Conservation (phyloP, 2,329 filamentous ascomycete species). For the Colletotrichum liriopes region DNA sequence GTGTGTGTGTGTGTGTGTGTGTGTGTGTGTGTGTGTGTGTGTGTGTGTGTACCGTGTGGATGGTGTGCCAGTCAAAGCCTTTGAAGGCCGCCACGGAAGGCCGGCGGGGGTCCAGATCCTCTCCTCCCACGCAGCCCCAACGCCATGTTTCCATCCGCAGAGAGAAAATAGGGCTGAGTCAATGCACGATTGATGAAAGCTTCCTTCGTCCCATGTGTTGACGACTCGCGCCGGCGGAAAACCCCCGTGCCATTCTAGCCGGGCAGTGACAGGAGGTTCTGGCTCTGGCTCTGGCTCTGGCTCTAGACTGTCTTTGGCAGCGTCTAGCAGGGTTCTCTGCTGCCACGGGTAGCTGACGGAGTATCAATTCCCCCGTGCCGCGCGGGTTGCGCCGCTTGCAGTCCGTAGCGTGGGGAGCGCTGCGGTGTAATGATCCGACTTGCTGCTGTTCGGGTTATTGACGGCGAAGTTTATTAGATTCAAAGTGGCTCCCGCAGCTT, state of each 20-base stretch:
- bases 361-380: slow-evolving; percentile 36
- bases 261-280: background rate
- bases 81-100: slow-evolving; percentile 15
- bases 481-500: slow-evolving; percentile 16
- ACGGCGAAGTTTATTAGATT: slow-evolving; percentile 30
- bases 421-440: slow-evolving; percentile 8
- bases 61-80: slow-evolving; percentile 13
- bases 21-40: background rate
- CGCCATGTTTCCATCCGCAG: background rate
- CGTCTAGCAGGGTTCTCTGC: background rate
- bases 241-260: background rate
- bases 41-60: background rate
- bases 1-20: background rate
- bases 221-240: background rate
- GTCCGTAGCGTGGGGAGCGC: background rate
- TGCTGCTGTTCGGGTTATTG: background rate
- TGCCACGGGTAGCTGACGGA: slow-evolving; percentile 13
- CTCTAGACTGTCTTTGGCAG: background rate
- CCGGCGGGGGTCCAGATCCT: slow-evolving; percentile 6
- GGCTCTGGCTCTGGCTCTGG: background rate
- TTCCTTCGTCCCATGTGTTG: slow-evolving; percentile 21
- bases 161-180: slow-evolving; percentile 34
- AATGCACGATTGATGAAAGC: slow-evolving; percentile 19
- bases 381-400: background rate
- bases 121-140: background rate